Percentiles rank a stretch among this genome's conserved stretches.
phyloP scores from a whole-genome alignment of 192 early-diverging fungal genomes.

The Chytriomyces sp. region DNA sequence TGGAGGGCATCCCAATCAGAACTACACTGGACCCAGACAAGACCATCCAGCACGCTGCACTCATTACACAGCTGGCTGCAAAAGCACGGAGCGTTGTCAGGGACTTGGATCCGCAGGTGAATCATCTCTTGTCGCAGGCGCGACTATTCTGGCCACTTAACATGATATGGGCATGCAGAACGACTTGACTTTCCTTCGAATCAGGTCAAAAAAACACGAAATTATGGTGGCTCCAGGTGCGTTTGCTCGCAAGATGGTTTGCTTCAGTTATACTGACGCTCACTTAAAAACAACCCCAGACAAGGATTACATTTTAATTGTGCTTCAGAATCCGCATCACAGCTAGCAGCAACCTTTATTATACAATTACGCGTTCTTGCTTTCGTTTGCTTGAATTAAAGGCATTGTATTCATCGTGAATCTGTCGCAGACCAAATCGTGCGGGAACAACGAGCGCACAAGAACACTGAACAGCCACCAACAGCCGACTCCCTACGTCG shows the following conservation, averaged over 20 bases:
- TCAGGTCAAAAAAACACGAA: slow-evolving; percentile 94
- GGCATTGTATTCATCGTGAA: too few relatives aligned
- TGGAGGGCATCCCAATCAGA: slow-evolving; percentile 87
- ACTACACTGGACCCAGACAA: slow-evolving; percentile 83
- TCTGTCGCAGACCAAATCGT: too few relatives aligned
- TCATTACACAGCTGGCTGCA: slow-evolving; percentile 81
- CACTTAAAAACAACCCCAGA: slow-evolving; percentile 49
- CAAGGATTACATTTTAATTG: slow-evolving; percentile 83
- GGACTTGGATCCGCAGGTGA: slow-evolving; percentile 84
- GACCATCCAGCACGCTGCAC: slow-evolving; percentile 80
- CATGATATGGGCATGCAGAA: slow-evolving; percentile 58
- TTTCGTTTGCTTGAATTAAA: too few relatives aligned
- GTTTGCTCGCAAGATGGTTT: background rate
- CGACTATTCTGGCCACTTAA: too few relatives aligned
- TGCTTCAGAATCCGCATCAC: slow-evolving; percentile 75
- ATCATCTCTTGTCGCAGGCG: background rate
- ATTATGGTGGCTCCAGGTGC: slow-evolving; percentile 92
- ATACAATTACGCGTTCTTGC: too few relatives aligned
- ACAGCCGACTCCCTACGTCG: too few relatives aligned
- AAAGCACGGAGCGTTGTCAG: slow-evolving; percentile 78
- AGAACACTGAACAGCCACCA: too few relatives aligned
- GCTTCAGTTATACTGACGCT: background rate
- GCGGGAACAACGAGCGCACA: too few relatives aligned
- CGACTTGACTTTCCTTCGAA: slow-evolving; percentile 90
- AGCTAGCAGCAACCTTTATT: background rate